A percentile compares a stretch with the other conserved stretches of the same genome.
These are phyloP conservation scores for Entomortierella beljakovae DNA, from an alignment of 192 early-diverging fungal genomes.

Conservation along the genomic window DNA sequence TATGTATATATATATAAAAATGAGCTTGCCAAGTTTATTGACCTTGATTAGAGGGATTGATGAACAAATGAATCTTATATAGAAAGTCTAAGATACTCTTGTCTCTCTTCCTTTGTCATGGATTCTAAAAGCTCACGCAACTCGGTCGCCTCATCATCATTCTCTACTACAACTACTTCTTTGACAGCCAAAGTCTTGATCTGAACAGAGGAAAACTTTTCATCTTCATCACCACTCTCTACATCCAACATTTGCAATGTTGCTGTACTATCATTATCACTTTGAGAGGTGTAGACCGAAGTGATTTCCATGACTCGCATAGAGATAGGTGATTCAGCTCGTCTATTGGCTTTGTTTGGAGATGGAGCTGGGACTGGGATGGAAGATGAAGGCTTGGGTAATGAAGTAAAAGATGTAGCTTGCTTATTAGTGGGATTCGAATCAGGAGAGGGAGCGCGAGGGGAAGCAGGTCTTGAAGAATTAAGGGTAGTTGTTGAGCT, in stretches of 20 bases:
- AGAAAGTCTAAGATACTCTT: conserved; percentile 37
- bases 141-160: conserved; percentile 33
- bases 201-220: not conserved
- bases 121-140: conserved; percentile 23
- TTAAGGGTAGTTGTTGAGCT: too few species aligned
- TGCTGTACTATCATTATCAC: not conserved
- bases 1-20: too few species aligned
- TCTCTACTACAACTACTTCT: not conserved
- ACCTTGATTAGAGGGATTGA: too few species aligned
- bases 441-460: too few species aligned
- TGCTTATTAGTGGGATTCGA: too few species aligned
- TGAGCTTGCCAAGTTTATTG: too few species aligned
- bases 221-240: not conserved
- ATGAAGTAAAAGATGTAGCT: too few species aligned
- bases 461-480: too few species aligned
- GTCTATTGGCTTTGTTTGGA: too few species aligned
- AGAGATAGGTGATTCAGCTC: too few species aligned
- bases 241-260: not conserved
- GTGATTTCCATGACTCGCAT: not conserved
- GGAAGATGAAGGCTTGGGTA: too few species aligned
- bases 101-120: conserved; percentile 39
- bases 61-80: not conserved
- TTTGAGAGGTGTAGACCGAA: not conserved
- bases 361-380: not conserved
- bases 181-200: not conserved